Conservation (phyloP, 2,329 filamentous ascomycete species). For the Clarireedia homoeocarpa region DNA sequence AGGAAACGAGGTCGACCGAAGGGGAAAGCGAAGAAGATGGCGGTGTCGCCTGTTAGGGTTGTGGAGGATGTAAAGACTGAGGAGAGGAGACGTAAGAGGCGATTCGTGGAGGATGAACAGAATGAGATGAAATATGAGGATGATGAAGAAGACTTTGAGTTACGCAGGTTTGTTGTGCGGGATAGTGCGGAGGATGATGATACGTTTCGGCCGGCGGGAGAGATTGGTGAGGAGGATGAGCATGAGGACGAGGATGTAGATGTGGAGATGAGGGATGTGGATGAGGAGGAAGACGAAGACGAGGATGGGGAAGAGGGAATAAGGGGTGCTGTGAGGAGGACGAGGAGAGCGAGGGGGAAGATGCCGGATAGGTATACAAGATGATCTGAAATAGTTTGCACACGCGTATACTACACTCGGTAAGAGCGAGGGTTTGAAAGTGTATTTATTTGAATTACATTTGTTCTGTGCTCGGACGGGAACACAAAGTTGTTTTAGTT, state of each 20-base stretch:
- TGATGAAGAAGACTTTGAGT: not conserved
- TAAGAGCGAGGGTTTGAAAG: too few species aligned
- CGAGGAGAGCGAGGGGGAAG: not conserved
- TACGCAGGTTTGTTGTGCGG: not conserved
- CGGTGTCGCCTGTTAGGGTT: not conserved
- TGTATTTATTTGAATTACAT: too few species aligned
- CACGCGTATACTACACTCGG: too few species aligned
- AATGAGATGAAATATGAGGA: not conserved
- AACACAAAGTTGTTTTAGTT: too few species aligned
- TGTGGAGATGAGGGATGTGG: not conserved
- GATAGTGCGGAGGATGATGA: not conserved
- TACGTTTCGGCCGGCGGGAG: not conserved
- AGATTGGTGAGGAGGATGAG: not conserved
- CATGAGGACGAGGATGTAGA: not conserved
- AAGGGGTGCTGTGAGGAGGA: not conserved
- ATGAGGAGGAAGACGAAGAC: not conserved
- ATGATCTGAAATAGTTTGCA: too few species aligned
- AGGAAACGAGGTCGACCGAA: slow-evolving; percentile 1
- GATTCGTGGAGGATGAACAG: not conserved
- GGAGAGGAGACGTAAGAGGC: too few species aligned
- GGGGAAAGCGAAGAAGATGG: slow-evolving; percentile 13
- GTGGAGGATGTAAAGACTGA: too few species aligned
- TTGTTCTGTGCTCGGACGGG: too few species aligned
- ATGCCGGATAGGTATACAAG: not conserved
- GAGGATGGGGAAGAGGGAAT: not conserved